Evolutionary conservation across 176 grass and related monocot species (phyloP).

Genomic region (Tillandsia leiboldiana): DNA sequence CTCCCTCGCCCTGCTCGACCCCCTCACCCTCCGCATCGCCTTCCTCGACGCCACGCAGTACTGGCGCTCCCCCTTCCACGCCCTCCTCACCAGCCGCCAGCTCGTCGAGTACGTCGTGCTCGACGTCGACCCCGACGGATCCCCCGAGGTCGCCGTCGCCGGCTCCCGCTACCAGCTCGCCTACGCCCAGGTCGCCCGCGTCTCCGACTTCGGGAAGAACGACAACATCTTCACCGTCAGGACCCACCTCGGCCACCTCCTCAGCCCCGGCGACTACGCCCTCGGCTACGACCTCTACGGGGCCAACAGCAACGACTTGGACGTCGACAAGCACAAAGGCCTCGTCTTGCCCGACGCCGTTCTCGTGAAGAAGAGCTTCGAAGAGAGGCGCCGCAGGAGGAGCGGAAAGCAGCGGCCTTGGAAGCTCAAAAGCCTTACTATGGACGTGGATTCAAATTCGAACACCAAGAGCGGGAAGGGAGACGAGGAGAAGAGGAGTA

Average conservation of each 20-base stretch:
- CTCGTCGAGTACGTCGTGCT: constrained; percentile 85
- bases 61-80: constrained; percentile 58
- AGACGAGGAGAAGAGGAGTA: constrained; percentile 61
- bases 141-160: constrained; percentile 45
- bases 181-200: constrained; percentile 54
- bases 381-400: constrained; percentile 43
- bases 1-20: constrained; percentile 61
- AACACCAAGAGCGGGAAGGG: constrained; percentile 32
- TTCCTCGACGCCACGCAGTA: constrained; percentile 80
- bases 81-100: constrained; percentile 61
- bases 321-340: constrained; percentile 52
- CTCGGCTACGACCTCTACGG: constrained; percentile 78
- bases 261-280: constrained; percentile 73
- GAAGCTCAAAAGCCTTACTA: constrained; percentile 43
- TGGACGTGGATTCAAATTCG: constrained; percentile 50
- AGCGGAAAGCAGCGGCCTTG: constrained; percentile 33
- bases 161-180: constrained; percentile 63
- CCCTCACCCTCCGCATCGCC: constrained; percentile 54
- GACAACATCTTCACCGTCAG: constrained; percentile 61
- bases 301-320: constrained; percentile 59
- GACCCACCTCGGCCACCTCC: constrained; percentile 71
- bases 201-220: constrained; percentile 72
- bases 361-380: constrained; percentile 92
- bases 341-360: constrained; percentile 57
- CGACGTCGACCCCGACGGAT: constrained; percentile 58